Conservation (phyloP, 1,139 yeast species). For the Saccharomyces hybrid region DNA sequence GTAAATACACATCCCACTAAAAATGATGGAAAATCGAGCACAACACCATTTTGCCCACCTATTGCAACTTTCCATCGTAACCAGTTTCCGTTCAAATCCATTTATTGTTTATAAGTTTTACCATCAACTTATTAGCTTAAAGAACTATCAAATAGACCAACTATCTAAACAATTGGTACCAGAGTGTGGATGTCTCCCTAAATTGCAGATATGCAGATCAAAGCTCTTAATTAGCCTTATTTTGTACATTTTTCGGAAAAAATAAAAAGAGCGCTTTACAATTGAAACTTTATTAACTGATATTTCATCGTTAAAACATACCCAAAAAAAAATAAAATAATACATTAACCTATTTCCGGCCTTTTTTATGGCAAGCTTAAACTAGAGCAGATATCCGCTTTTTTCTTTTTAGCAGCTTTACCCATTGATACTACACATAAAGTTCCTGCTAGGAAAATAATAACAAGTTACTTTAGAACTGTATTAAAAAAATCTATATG, state of each 20-base stretch:
- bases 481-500: background rate
- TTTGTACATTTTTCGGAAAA: background rate
- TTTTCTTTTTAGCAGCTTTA: background rate
- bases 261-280: background rate
- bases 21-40: conserved; percentile 18
- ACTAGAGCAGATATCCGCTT: background rate
- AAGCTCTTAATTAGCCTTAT: background rate
- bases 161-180: background rate
- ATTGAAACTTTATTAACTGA: background rate
- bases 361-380: background rate
- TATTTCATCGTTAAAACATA: background rate
- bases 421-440: background rate
- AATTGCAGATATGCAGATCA: background rate
- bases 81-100: conserved; percentile 7
- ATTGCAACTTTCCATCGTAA: conserved; percentile 8
- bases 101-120: background rate
- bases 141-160: background rate
- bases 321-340: background rate
- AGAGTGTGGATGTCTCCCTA: background rate
- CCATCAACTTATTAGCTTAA: background rate
- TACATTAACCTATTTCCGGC: background rate
- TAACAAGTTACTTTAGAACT: background rate
- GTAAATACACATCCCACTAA: conserved; percentile 16
- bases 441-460: background rate
- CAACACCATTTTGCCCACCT: conserved; percentile 10